Conservation (phyloP, 495 filamentous ascomycete genomes). For the Tuber brumale region DNA sequence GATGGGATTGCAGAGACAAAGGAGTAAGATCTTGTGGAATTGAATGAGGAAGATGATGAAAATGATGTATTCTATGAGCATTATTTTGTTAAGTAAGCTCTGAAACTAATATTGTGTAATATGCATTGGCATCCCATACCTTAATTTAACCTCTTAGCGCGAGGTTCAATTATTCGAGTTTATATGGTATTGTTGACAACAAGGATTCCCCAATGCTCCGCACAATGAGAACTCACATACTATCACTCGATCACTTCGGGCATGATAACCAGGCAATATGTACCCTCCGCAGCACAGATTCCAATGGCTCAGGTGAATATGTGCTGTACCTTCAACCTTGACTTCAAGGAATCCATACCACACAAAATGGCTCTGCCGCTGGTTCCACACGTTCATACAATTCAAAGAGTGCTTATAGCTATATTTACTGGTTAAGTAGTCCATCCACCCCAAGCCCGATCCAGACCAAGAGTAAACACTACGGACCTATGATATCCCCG, state of each 20-base stretch:
- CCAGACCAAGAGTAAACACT: not conserved
- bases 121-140: no score
- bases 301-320: not conserved
- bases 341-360: no score
- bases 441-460: not conserved
- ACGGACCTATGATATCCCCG: not conserved
- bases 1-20: no score
- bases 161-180: no score
- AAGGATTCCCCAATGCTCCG: not conserved
- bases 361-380: not conserved
- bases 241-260: not conserved
- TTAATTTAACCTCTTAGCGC: no score
- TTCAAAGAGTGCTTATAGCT: not conserved
- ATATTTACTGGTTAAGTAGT: conserved; percentile 5
- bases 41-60: no score
- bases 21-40: no score
- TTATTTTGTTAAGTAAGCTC: no score
- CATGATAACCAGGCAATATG: not conserved
- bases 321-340: not conserved
- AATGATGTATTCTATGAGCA: no score
- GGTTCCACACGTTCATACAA: not conserved
- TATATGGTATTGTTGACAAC: not conserved
- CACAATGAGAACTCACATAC: not conserved
- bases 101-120: no score
- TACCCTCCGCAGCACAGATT: not conserved